Evolutionary conservation across 2,329 filamentous ascomycete species (phyloP), one percentile per base, ranked within the genome.

Genomic region (Claviceps arundinis): DNA sequence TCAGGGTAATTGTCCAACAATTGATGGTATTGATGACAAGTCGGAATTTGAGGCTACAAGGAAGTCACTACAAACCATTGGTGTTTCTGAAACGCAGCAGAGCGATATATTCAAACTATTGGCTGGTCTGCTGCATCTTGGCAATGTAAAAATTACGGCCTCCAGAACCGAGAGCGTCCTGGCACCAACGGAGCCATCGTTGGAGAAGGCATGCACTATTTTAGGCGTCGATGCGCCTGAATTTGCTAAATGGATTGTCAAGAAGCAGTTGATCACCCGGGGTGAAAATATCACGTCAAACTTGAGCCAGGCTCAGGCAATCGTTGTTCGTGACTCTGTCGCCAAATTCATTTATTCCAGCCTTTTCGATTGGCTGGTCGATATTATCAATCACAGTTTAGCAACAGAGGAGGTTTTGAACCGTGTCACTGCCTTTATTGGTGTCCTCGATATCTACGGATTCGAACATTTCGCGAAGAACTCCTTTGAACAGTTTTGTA

Each of bases 391-490:
- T 72, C 76, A 76, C 60, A 90, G 89, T 65, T 74, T 98, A 60
- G 93, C 93, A 13, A 89, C 89, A 1, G 86, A 95, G 45, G 85
- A 91, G 57, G 88, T 97, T 40, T 69, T 97, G 50, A 82, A 77
- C 60, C 81, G 87, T 42, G 89, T 95, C 52, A 80, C 75, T 52
- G 91, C 88, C 2, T 98, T 98, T 69, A 98, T 98, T 62, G 93
- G 93, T 68, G 93, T 98, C 47, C 80, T 98, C 57, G 93, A 98
- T 87, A 98, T 98, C 60, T 97, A 97, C 69, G 91, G 91, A 57
- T 98, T 98, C 64, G 93, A 98, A 69, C 93, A 97, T 70, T 98
- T 98, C 64, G 91, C 93, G 56, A 97, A 96, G 76, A 98, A 98
- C 73, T 98, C 93, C 0, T 98, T 98, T 62, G 93, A 98, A 68